Conservation (phyloP, 768 basidiomycete species). For the Suillus subalutaceus region DNA sequence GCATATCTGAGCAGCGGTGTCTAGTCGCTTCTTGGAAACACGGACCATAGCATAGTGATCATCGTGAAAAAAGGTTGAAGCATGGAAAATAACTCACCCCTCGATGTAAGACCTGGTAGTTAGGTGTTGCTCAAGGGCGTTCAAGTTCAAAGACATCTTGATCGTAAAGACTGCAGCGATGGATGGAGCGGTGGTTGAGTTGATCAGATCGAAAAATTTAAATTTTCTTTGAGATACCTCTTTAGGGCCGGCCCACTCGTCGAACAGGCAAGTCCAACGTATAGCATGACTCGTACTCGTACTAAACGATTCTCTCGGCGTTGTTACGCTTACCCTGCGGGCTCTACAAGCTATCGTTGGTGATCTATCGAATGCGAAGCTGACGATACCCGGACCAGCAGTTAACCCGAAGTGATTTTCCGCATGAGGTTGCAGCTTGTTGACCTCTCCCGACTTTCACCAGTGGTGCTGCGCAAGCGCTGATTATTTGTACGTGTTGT, state of each 20-base stretch:
- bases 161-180: slow-evolving; percentile 14
- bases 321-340: background rate
- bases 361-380: background rate
- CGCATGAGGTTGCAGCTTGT: background rate
- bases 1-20: slow-evolving; percentile 82
- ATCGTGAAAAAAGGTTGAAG: slow-evolving; percentile 45
- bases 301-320: background rate
- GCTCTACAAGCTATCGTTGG: background rate
- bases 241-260: slow-evolving; percentile 36
- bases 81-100: slow-evolving; percentile 63
- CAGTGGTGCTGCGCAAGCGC: background rate
- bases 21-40: slow-evolving; percentile 96
- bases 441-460: background rate
- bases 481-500: background rate
- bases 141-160: slow-evolving; percentile 67
- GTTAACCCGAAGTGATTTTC: background rate
- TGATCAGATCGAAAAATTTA: slow-evolving; percentile 19
- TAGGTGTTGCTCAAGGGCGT: slow-evolving; percentile 86
- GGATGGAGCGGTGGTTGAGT: background rate
- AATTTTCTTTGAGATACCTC: slow-evolving; percentile 16
- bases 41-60: slow-evolving; percentile 88
- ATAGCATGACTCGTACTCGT: background rate
- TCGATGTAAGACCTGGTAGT: slow-evolving; percentile 86
- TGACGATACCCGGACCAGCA: background rate
- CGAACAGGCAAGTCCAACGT: background rate